A percentile compares a stretch with the other conserved stretches of the same genome.
Evolutionary conservation across 345 rosid species (phyloP).

Genomic region (Kandelia obovata): DNA sequence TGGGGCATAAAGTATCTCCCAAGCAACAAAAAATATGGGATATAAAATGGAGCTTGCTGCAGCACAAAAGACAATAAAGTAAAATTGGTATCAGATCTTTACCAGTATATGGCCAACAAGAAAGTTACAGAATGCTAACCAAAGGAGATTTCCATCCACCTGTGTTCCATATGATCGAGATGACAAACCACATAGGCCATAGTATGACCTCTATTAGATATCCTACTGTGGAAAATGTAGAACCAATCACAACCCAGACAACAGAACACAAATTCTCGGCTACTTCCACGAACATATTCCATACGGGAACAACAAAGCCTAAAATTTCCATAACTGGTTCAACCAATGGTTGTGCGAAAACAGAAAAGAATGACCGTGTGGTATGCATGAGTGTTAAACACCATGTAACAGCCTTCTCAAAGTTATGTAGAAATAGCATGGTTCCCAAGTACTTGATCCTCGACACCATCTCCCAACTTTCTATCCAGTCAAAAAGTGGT

Average conservation of each 20-base stretch:
- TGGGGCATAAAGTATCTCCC: constrained; percentile 70
- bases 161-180: constrained; percentile 49
- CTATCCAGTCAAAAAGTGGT: constrained; percentile 91
- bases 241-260: constrained; percentile 44
- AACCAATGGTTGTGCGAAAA: constrained; percentile 54
- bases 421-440: constrained; percentile 89
- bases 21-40: constrained; percentile 58
- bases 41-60: constrained; percentile 57
- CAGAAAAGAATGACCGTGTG: constrained; percentile 54
- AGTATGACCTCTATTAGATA: constrained; percentile 50
- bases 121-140: not conserved
- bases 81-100: constrained; percentile 9
- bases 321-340: constrained; percentile 47
- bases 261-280: constrained; percentile 48
- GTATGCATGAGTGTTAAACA: constrained; percentile 49
- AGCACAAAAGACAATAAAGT: constrained; percentile 12
- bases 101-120: not conserved
- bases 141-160: constrained; percentile 40
- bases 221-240: constrained; percentile 42
- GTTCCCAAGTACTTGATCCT: constrained; percentile 96
- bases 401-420: constrained; percentile 81
- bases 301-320: constrained; percentile 54
- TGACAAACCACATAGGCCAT: constrained; percentile 54
- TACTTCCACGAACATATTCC: constrained; percentile 51
- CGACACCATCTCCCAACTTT: constrained; percentile 96